A percentile compares a stretch with the other conserved stretches of the same genome.
Conservation (phyloP, 2,329 filamentous ascomycete genomes). For the Tothia fuscella region DNA sequence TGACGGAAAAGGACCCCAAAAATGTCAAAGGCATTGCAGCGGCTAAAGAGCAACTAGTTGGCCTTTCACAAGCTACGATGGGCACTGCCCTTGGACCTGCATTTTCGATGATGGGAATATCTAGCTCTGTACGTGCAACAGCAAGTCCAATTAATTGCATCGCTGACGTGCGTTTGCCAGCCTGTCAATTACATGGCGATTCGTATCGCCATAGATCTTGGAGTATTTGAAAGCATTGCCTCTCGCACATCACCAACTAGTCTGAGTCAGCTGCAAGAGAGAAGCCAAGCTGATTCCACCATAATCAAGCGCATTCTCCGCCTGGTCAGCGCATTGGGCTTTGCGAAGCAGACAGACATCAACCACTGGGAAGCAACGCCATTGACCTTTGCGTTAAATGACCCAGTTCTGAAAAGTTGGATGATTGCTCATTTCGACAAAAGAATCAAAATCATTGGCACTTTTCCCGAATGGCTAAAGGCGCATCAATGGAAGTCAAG, state of each 20-base stretch:
- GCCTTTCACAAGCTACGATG: conserved; percentile 4
- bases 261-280: not conserved
- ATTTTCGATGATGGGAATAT: not conserved
- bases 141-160: not conserved
- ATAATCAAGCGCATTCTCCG: conserved; percentile 8
- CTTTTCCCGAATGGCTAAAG: conserved; percentile 4
- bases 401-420: not conserved
- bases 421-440: conserved; percentile 3
- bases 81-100: conserved; percentile 2
- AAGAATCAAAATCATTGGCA: conserved; percentile 5
- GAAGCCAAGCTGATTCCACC: not conserved
- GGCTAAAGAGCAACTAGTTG: conserved; percentile 4
- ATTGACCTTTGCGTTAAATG: not conserved
- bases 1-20: conserved; percentile 1
- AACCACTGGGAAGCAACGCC: conserved; percentile 2
- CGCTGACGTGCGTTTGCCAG: not conserved
- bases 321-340: conserved; percentile 1
- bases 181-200: conserved; percentile 1
- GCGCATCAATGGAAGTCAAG: conserved; percentile 1
- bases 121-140: not conserved
- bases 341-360: not conserved
- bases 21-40: conserved; percentile 4
- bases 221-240: not conserved
- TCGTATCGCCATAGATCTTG: conserved; percentile 6
- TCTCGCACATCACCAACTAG: not conserved